These are phyloP conservation scores for Lagerstroemia speciosa DNA, from an alignment of 345 rosid species.

Conservation along the genomic window DNA sequence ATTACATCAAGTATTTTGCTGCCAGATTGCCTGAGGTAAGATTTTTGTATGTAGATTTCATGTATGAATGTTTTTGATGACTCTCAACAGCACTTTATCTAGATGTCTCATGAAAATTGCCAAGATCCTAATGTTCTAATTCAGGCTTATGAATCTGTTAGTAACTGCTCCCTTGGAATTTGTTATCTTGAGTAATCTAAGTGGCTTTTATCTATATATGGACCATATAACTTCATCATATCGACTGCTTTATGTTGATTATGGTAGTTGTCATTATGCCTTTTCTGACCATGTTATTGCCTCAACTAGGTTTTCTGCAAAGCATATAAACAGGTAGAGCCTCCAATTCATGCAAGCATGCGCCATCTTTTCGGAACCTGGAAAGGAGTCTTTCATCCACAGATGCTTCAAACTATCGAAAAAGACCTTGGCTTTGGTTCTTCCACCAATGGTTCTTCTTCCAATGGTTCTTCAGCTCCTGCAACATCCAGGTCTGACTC, in stretches of 20 bases:
- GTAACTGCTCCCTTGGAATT: neutral
- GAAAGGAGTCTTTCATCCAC: constrained; percentile 92
- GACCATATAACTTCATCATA: neutral
- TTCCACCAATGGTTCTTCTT: constrained; percentile 39
- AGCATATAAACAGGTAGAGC: constrained; percentile 80
- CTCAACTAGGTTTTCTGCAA: constrained; percentile 68
- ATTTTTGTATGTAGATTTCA: constrained; percentile 12
- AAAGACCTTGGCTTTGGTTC: constrained; percentile 82
- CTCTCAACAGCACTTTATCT: neutral
- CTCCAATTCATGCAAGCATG: constrained; percentile 74
- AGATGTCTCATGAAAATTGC: neutral
- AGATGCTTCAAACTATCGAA: constrained; percentile 68
- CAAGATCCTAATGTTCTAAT: neutral
- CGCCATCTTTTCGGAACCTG: constrained; percentile 98
- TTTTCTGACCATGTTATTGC: neutral
- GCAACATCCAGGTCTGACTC: constrained; percentile 54
- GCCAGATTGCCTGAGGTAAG: constrained; percentile 78
- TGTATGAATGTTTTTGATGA: neutral
- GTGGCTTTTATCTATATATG: neutral
- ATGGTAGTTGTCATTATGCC: neutral
- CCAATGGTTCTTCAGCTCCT: constrained; percentile 59
- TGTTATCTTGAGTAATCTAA: neutral
- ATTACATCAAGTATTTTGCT: constrained; percentile 83
- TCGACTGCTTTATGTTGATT: neutral
- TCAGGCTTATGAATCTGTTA: neutral